Evolutionary conservation across 208 protist species (phyloP).

Genomic region (Trichomonas vaginalis): DNA sequence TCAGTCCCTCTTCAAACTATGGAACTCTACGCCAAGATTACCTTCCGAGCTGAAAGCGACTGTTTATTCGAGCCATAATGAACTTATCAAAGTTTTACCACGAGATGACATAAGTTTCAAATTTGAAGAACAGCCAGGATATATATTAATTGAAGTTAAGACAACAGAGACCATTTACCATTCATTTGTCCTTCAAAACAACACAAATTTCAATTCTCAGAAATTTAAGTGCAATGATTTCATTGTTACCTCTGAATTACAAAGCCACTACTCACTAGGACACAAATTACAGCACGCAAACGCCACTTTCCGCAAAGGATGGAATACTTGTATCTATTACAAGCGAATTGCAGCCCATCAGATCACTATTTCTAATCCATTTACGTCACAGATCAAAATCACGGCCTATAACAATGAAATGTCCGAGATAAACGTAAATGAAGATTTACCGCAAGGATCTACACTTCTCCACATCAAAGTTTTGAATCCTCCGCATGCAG

Average conservation of each 20-base stretch:
- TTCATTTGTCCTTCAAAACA: neutral
- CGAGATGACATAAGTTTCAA: neutral
- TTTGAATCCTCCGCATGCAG: neutral
- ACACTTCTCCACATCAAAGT: neutral
- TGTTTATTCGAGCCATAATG: neutral
- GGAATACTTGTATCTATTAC: neutral
- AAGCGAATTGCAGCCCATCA: neutral
- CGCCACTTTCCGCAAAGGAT: neutral
- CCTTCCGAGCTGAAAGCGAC: neutral
- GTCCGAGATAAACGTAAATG: neutral
- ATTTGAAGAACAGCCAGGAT: neutral
- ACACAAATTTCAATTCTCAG: neutral
- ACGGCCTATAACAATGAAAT: neutral
- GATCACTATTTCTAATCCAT: neutral
- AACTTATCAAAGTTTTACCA: neutral
- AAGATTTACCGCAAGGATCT: neutral
- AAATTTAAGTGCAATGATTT: neutral
- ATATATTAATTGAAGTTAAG: neutral
- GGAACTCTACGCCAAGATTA: neutral
- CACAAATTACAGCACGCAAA: neutral
- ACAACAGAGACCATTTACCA: neutral
- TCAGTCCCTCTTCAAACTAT: neutral
- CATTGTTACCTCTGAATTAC: neutral
- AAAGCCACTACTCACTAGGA: neutral
- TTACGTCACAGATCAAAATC: neutral